Conservation (phyloP, 306 rosid species). For the Trifolium fragiferum region DNA sequence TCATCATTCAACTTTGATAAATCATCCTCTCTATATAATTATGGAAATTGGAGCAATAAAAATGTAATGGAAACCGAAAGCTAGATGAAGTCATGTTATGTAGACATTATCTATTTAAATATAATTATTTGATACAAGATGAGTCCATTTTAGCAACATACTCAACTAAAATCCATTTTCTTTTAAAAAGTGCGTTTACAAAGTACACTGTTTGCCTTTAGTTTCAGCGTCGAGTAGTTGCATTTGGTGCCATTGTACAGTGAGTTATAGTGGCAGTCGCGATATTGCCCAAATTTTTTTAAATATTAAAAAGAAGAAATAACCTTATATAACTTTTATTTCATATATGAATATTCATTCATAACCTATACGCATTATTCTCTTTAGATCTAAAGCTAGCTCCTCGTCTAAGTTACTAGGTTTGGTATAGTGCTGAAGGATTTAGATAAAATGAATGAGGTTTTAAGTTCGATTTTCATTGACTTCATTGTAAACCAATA, state of each 20-base stretch:
- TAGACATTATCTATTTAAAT: slow-evolving; percentile 2
- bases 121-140: background rate
- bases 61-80: slow-evolving; percentile 8
- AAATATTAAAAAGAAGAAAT: background rate
- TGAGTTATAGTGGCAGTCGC: slow-evolving; percentile 34
- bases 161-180: slow-evolving; percentile 3
- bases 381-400: no score
- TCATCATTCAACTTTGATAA: slow-evolving; percentile 6
- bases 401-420: no score
- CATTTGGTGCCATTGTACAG: slow-evolving; percentile 42
- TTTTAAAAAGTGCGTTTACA: slow-evolving; percentile 33
- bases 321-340: background rate
- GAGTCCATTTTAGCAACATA: slow-evolving; percentile 9
- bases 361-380: background rate
- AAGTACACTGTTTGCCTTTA: slow-evolving; percentile 13
- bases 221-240: slow-evolving; percentile 56
- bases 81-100: slow-evolving; percentile 16
- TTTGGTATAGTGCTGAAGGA: no score
- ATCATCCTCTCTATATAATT: background rate
- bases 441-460: no score
- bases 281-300: background rate
- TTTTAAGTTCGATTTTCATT: no score
- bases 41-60: background rate
- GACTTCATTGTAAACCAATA: no score
- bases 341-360: background rate